Conservation (phyloP, 2,329 filamentous ascomycete genomes). For the Botrytis byssoidea region DNA sequence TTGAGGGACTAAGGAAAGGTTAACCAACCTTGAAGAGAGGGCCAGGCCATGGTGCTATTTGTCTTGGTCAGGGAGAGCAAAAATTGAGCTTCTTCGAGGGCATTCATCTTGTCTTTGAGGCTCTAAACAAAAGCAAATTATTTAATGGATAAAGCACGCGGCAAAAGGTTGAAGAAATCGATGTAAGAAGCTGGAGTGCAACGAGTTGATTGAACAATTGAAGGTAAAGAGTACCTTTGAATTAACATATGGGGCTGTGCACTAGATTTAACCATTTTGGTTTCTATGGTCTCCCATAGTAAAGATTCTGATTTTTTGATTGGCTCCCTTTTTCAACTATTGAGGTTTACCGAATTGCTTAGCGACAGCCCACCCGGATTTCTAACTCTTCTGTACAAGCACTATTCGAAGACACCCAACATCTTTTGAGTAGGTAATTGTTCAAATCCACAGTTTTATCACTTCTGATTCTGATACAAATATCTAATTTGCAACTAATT, state of each 20-base stretch:
- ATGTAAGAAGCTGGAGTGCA: not conserved
- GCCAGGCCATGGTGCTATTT: not conserved
- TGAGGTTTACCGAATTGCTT: not conserved
- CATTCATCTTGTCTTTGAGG: not conserved
- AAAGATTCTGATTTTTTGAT: not conserved
- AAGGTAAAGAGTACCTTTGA: not conserved
- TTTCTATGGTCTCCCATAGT: not conserved
- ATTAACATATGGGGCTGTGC: not conserved
- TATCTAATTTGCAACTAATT: not conserved
- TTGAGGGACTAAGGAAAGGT: not conserved
- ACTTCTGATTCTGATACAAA: not conserved
- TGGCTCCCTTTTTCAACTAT: not conserved
- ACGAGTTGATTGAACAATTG: not conserved
- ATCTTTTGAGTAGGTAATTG: not conserved
- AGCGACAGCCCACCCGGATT: not conserved
- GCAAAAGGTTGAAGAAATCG: not conserved
- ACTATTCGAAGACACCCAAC: not conserved
- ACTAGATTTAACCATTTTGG: not conserved
- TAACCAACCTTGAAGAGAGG: not conserved
- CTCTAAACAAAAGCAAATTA: not conserved
- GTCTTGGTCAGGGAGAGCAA: fast-evolving
- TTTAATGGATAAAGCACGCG: too few species aligned
- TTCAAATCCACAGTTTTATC: too few species aligned
- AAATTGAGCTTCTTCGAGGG: fast-evolving
- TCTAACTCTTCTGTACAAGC: not conserved